Conservation (phyloP, 2,329 filamentous ascomycete species). For the Neocatenulostroma microsporum region DNA sequence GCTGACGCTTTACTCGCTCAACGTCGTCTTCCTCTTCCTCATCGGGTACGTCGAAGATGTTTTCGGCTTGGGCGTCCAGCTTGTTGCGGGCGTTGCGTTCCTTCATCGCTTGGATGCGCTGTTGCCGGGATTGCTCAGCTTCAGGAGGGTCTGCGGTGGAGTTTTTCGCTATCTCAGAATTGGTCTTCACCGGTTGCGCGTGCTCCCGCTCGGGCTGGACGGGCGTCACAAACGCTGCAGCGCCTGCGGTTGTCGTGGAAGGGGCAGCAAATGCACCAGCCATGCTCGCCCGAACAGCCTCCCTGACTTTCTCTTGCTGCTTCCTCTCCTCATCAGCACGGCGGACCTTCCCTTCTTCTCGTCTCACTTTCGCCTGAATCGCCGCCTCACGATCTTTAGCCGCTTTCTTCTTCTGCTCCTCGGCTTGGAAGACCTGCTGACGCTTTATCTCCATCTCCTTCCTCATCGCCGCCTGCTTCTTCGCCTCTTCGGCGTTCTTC, state of each 20-base stretch:
- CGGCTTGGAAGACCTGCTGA: neutral
- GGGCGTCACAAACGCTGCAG: neutral
- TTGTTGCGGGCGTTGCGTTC: conserved; percentile 11
- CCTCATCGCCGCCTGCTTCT: too few relatives aligned
- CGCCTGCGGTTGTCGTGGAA: neutral
- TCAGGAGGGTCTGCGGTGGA: neutral
- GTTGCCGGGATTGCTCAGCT: conserved; percentile 5
- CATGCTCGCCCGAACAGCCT: too few relatives aligned
- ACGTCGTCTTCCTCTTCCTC: conserved; percentile 3
- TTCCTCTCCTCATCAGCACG: neutral
- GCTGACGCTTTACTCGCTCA: conserved; percentile 1
- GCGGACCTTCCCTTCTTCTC: conserved; percentile 3
- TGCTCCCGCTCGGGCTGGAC: neutral
- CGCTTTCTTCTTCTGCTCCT: neutral
- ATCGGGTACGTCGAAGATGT: neutral
- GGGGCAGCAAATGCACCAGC: too few relatives aligned
- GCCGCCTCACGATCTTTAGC: conserved; percentile 1
- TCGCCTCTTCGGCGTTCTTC: too few relatives aligned
- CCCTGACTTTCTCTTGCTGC: neutral
- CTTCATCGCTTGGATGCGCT: conserved; percentile 9
- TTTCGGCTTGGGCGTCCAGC: neutral
- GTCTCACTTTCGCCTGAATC: neutral
- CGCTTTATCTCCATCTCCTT: too few relatives aligned
- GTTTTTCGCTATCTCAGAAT: conserved; percentile 1
- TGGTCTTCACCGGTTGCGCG: conserved; percentile 1